phyloP scores from a whole-genome alignment of 2,329 filamentous ascomycete genomes.

The Fusarium illudens region DNA sequence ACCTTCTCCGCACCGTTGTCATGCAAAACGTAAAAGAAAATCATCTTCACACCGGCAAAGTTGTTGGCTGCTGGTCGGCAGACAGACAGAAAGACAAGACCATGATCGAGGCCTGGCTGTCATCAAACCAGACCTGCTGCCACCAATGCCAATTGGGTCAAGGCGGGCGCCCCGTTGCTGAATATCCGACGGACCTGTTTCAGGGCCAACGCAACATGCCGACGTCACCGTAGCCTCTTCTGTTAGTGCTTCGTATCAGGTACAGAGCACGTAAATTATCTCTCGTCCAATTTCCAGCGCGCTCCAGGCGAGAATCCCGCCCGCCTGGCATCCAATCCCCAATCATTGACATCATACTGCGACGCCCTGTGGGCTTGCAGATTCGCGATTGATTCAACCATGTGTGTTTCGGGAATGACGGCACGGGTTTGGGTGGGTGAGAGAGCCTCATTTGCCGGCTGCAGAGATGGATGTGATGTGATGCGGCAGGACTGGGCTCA shows the following conservation, averaged over 20 bases:
- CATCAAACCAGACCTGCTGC: neutral
- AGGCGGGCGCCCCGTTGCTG: constrained; percentile 19
- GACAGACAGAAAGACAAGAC: neutral
- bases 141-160: constrained; percentile 24
- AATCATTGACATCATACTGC: constrained; percentile 41
- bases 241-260: constrained; percentile 8
- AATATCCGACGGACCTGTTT: constrained; percentile 39
- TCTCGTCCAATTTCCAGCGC: constrained; percentile 23
- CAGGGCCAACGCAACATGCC: constrained; percentile 33
- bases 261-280: neutral
- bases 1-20: constrained; percentile 20
- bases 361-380: constrained; percentile 8
- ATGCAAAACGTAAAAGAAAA: constrained; percentile 24
- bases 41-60: constrained; percentile 11
- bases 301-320: constrained; percentile 18
- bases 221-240: constrained; percentile 27
- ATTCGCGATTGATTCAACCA: constrained; percentile 22
- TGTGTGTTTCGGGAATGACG: constrained; percentile 38
- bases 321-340: neutral
- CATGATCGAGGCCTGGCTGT: constrained; percentile 17
- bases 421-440: constrained; percentile 31
- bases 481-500: neutral
- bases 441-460: constrained; percentile 39
- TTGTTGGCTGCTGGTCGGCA: constrained; percentile 12
- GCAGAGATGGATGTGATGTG: constrained; percentile 12